These are phyloP conservation scores for Pterocarpus santalinus DNA, from an alignment of 306 rosid genomes.

Conservation along the genomic window DNA sequence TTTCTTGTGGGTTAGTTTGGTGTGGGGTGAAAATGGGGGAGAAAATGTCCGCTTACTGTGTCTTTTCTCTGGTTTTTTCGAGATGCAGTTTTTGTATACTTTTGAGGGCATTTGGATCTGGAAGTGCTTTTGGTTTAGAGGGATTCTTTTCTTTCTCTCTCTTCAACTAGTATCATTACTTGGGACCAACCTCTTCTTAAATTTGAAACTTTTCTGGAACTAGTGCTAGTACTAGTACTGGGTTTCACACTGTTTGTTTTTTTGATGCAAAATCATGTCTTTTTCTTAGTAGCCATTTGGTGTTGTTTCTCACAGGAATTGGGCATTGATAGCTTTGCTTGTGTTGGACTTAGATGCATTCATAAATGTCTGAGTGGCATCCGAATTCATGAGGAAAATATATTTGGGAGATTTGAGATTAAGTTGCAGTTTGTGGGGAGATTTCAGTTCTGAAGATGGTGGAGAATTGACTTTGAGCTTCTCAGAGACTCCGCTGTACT, in stretches of 20 bases:
- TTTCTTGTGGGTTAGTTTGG: conserved; percentile 10
- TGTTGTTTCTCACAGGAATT: conserved; percentile 49
- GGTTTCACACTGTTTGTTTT: background rate
- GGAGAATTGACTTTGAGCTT: conserved; percentile 44
- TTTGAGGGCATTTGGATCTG: conserved; percentile 62
- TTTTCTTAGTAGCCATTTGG: conserved; percentile 36
- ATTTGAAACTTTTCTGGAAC: conserved; percentile 30
- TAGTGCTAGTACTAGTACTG: background rate
- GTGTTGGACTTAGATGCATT: conserved; percentile 5
- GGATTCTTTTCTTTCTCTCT: conserved; percentile 38
- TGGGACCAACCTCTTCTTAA: conserved; percentile 48
- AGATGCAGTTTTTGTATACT: conserved; percentile 36
- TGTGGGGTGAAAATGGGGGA: background rate
- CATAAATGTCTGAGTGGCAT: conserved; percentile 2
- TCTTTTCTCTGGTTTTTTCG: conserved; percentile 36
- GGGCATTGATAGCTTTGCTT: conserved; percentile 10
- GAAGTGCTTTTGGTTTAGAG: conserved; percentile 43
- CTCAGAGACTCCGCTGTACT: conserved; percentile 35
- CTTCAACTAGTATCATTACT: conserved; percentile 40
- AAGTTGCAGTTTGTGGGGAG: conserved; percentile 36
- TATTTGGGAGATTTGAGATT: conserved; percentile 37
- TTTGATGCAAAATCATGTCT: conserved; percentile 22
- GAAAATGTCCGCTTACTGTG: conserved; percentile 29
- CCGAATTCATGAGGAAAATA: conserved; percentile 19
- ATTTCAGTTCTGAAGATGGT: conserved; percentile 32